Base-by-base conservation (phyloP, 768 basidiomycete genomes). In the Phaeolepiota aurea region DNA sequence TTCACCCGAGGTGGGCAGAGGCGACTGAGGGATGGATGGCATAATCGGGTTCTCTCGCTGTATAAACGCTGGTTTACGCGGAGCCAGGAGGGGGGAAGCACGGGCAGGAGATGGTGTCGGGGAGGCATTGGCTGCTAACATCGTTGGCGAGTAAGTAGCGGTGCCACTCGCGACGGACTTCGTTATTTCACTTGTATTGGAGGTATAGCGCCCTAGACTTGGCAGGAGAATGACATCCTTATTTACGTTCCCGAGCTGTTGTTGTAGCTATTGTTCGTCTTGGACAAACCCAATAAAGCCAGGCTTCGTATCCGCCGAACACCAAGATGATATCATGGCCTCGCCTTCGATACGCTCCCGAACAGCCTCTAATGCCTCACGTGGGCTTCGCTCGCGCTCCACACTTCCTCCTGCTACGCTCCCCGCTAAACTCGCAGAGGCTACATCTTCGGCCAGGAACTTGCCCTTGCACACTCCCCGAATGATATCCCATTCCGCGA, bases 301-400 rank as follows among this genome's bases (percentile, higher is more conserved):
- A 5, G 83, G 81, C 58, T 87, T 85, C 3, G 92, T 94, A 59
- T 97, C 94, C 19, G 87, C 82, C 12, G 72, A 74, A 28, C 87
- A 84, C 94, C 94, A 99, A 10, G 80, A 65, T 18, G 79, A 66
- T 5, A 88, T 79, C 20, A 87, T 82, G 0, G 87, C 89, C 56
- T 98, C 91, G 20, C 94, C 93, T 54, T 99, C 96, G n/a, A 98
- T 87, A 28, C 87, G 68, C 53, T 90, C 89, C 43, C 83, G 71
- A 14, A 97, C 89, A 31, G 77, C 73, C 58, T 97, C 94, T 38
- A 99, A 64, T 3, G 84, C 80, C 52, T 94, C 92, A 33, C 85
- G 59, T 5, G 87, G 86, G 51, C 84, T 86, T 37, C 71, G 64
- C 40, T 79, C 77, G 19, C 49, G 46, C n/a, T 47, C 40, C 9